Evolutionary conservation across 805 yeast genomes (phyloP).

Genomic region (Zygosaccharomyces bailii): DNA sequence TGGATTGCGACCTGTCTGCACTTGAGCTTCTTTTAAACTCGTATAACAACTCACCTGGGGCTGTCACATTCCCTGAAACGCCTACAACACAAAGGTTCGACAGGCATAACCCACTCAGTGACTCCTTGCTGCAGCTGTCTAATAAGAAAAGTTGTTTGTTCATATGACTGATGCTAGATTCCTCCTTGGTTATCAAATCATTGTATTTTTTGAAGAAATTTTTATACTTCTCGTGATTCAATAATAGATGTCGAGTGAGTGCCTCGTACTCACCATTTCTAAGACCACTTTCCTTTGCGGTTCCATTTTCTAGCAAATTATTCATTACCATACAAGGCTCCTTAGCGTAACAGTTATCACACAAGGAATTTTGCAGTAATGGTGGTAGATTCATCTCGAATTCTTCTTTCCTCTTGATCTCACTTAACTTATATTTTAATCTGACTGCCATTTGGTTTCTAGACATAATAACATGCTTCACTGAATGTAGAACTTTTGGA

Average conservation of each 20-base stretch:
- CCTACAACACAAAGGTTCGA: constrained; percentile 46
- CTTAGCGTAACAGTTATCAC: constrained; percentile 59
- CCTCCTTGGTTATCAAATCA: constrained; percentile 67
- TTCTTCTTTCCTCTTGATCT: constrained; percentile 11
- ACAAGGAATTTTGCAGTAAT: constrained; percentile 46
- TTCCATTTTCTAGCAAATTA: constrained; percentile 57
- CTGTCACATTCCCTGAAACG: constrained; percentile 18
- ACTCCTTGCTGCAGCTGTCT: constrained; percentile 57
- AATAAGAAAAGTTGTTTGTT: constrained; percentile 60
- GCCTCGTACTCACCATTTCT: constrained; percentile 44
- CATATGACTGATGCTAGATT: constrained; percentile 47
- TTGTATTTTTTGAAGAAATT: constrained; percentile 74
- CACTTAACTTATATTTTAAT: constrained; percentile 43
- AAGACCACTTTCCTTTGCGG: constrained; percentile 52
- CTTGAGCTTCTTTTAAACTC: constrained; percentile 43
- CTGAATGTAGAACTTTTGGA: constrained; percentile 51
- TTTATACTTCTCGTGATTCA: constrained; percentile 39
- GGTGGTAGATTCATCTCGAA: constrained; percentile 48
- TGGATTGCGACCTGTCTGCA: constrained; percentile 16
- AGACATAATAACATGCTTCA: constrained; percentile 64
- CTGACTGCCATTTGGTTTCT: constrained; percentile 67
- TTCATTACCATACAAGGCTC: constrained; percentile 63
- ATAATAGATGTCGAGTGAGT: constrained; percentile 48
- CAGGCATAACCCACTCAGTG: constrained; percentile 53
- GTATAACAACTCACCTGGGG: constrained; percentile 40